Conservation (phyloP, 768 basidiomycete species). For the Russula dissimulans region DNA sequence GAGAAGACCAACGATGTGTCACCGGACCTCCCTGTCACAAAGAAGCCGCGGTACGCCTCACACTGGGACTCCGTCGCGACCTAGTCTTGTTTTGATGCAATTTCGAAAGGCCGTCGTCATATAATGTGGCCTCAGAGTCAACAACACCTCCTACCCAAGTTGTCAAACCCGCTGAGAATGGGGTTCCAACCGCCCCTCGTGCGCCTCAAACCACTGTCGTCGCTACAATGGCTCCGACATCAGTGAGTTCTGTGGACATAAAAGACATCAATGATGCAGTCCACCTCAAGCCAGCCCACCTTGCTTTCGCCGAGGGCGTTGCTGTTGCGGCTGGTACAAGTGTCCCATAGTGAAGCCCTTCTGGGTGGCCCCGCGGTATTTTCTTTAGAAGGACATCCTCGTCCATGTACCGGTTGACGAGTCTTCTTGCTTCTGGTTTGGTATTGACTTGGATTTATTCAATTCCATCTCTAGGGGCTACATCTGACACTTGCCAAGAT, state of each 20-base stretch:
- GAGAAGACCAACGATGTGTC: slow-evolving; percentile 17
- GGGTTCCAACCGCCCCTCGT: slow-evolving; percentile 11
- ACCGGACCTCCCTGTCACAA: slow-evolving; percentile 17
- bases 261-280: slow-evolving; percentile 37
- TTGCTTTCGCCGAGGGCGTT: slow-evolving; percentile 54
- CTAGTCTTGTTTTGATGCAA: slow-evolving; percentile 10
- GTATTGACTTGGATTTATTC: slow-evolving; percentile 20
- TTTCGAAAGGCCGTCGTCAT: slow-evolving; percentile 18
- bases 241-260: slow-evolving; percentile 29
- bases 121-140: slow-evolving; percentile 9
- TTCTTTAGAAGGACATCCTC: slow-evolving; percentile 6
- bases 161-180: slow-evolving; percentile 13
- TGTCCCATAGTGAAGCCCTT: slow-evolving; percentile 21
- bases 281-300: slow-evolving; percentile 43
- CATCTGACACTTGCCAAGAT: slow-evolving; percentile 17
- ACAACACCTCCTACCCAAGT: background rate
- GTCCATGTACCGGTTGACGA: slow-evolving; percentile 9
- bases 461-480: slow-evolving; percentile 18
- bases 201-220: slow-evolving; percentile 33
- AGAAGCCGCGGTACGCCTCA: slow-evolving; percentile 19
- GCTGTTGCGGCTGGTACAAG: slow-evolving; percentile 40
- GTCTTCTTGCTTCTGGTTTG: slow-evolving; percentile 16
- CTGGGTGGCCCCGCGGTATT: background rate
- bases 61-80: slow-evolving; percentile 4
- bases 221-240: slow-evolving; percentile 24